phyloP scores from a whole-genome alignment of 2,329 filamentous ascomycete genomes.

The Cercospora sp. region DNA sequence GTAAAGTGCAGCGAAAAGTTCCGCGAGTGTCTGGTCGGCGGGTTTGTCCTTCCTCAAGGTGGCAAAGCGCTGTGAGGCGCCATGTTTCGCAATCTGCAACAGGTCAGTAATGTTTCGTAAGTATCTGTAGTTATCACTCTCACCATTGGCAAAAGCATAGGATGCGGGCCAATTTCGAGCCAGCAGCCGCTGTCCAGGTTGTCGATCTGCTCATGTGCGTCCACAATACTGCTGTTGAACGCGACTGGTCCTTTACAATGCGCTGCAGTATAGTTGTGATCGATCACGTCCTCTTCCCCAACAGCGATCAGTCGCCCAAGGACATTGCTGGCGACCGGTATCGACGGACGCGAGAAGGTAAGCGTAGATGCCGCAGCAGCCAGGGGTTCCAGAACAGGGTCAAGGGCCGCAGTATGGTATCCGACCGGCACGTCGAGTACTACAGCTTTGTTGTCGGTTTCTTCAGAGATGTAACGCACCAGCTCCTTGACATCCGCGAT shows the following conservation, averaged over 20 bases:
- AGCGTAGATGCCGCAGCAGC: conserved; percentile 8
- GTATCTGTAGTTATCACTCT: neutral
- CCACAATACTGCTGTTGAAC: conserved; percentile 16
- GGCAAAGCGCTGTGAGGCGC: neutral
- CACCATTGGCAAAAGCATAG: conserved; percentile 18
- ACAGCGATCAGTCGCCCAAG: conserved; percentile 18
- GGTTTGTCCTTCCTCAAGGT: conserved; percentile 6
- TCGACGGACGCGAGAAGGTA: conserved; percentile 5
- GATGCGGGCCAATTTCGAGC: conserved; percentile 24
- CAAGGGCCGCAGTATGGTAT: conserved; percentile 19
- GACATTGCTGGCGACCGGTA: conserved; percentile 22
- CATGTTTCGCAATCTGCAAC: conserved; percentile 2
- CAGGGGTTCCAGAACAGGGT: conserved; percentile 15
- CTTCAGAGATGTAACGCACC: neutral
- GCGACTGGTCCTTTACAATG: conserved; percentile 18
- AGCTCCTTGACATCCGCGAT: neutral
- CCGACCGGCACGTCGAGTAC: conserved; percentile 18
- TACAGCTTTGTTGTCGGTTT: conserved; percentile 6
- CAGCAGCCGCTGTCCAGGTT: conserved; percentile 2
- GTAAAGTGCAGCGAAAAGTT: conserved; percentile 5
- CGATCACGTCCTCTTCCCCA: conserved; percentile 16
- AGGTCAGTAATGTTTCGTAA: neutral
- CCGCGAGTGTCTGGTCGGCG: conserved; percentile 3
- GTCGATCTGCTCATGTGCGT: conserved; percentile 3
- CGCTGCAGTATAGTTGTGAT: conserved; percentile 12